Evolutionary conservation across 495 filamentous ascomycete genomes (phyloP).

Genomic region (Podospora didyma): DNA sequence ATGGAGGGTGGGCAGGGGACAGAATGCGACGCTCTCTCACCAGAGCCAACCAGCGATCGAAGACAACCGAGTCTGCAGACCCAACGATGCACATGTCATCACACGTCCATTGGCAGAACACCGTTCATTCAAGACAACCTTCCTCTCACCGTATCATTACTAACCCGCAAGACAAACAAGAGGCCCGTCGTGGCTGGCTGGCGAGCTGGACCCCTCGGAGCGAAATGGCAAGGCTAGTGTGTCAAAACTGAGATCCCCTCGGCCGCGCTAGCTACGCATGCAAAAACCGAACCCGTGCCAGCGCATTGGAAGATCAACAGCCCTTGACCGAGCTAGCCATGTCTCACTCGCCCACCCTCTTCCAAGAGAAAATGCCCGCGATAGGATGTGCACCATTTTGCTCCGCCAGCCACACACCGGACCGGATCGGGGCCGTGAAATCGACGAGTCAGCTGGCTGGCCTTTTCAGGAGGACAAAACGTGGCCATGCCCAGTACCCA

Average conservation of each 20-base stretch:
- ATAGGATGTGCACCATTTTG: background rate
- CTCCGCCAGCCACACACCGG: background rate
- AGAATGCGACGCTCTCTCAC: too few relatives aligned
- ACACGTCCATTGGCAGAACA: too few relatives aligned
- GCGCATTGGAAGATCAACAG: background rate
- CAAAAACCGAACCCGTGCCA: background rate
- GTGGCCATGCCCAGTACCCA: background rate
- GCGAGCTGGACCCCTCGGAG: background rate
- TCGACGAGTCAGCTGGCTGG: background rate
- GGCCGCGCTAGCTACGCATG: background rate
- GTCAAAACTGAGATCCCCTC: background rate
- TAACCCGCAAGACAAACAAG: background rate
- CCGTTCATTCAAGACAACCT: background rate
- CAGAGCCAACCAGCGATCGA: too few relatives aligned
- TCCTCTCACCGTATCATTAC: background rate
- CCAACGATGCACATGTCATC: too few relatives aligned
- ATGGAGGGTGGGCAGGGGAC: too few relatives aligned
- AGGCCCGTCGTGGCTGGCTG: background rate
- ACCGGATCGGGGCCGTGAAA: background rate
- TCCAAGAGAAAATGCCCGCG: background rate
- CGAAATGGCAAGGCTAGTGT: background rate
- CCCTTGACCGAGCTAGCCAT: background rate
- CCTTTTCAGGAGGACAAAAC: background rate
- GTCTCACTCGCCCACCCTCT: background rate
- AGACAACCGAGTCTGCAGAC: too few relatives aligned